These are phyloP conservation scores for Chalaropsis ovoidea DNA, from an alignment of 2,329 filamentous ascomycete genomes.

Conservation along the genomic window DNA sequence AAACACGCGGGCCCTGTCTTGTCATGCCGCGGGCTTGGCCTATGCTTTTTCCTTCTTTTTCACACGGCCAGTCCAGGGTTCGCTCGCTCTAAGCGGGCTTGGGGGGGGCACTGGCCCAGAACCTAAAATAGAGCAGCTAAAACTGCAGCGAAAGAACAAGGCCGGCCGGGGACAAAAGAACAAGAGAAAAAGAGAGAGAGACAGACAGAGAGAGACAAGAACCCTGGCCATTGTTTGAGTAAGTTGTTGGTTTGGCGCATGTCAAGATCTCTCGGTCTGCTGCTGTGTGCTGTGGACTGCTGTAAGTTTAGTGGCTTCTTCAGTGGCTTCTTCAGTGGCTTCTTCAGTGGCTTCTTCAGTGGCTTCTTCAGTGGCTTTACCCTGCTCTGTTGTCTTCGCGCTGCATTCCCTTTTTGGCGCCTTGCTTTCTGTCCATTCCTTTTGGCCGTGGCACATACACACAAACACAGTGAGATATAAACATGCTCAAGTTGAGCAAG, in stretches of 20 bases:
- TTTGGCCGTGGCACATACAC: neutral
- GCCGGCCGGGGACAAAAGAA: neutral
- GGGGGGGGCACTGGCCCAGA: neutral
- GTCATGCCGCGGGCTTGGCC: constrained; percentile 9
- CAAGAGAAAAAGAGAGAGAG: neutral
- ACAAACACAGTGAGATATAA: neutral
- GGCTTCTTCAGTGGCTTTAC: too few species aligned
- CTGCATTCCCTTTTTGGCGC: neutral
- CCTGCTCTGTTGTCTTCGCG: too few species aligned
- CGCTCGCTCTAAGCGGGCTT: constrained; percentile 1
- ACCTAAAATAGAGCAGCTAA: constrained; percentile 15
- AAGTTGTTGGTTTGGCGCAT: neutral
- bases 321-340: too few species aligned
- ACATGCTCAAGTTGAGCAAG: neutral
- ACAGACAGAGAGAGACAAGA: neutral
- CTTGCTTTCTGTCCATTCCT: neutral
- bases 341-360: too few species aligned
- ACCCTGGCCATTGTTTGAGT: too few species aligned
- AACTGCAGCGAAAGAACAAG: constrained; percentile 8
- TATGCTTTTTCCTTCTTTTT: neutral
- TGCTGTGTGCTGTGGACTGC: too few species aligned
- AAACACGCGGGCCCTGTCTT: neutral
- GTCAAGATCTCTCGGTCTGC: constrained; percentile 3
- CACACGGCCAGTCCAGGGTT: neutral
- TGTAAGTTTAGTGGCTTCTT: too few species aligned